Evolutionary conservation across 2,329 filamentous ascomycete genomes (phyloP).

Genomic region (Blastomyces silverae): DNA sequence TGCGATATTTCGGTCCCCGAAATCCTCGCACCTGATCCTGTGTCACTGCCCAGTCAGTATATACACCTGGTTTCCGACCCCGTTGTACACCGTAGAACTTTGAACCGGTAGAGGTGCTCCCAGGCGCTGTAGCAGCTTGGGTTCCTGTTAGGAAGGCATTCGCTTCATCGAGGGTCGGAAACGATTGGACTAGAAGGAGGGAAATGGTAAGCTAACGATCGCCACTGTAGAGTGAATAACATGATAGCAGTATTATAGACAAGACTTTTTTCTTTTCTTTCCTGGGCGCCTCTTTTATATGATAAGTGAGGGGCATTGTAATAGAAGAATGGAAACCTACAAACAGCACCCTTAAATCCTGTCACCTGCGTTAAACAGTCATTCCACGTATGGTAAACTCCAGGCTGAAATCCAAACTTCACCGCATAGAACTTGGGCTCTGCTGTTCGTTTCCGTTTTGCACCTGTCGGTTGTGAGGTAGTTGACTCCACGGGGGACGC

Average conservation of each 20-base stretch:
- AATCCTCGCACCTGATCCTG: constrained; percentile 66
- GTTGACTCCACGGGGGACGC: constrained; percentile 32
- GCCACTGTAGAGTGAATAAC: not conserved
- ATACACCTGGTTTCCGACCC: constrained; percentile 55
- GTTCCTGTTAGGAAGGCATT: constrained; percentile 65
- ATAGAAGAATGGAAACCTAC: constrained; percentile 47
- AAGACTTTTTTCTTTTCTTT: not conserved
- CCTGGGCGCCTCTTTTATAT: not conserved
- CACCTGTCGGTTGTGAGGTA: constrained; percentile 38
- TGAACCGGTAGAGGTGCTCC: constrained; percentile 33
- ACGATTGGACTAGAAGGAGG: constrained; percentile 63
- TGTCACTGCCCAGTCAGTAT: constrained; percentile 62
- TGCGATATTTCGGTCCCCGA: constrained; percentile 62
- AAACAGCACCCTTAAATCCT: constrained; percentile 59
- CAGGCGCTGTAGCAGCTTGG: constrained; percentile 35
- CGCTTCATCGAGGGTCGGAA: constrained; percentile 66
- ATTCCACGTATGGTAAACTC: constrained; percentile 57
- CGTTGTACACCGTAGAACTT: constrained; percentile 57
- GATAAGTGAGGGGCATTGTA: not conserved
- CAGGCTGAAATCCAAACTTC: constrained; percentile 52
- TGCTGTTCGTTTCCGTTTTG: constrained; percentile 50
- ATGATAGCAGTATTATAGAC: constrained; percentile 1
- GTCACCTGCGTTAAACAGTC: constrained; percentile 57
- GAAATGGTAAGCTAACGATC: not conserved
- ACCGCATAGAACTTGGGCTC: constrained; percentile 59